Base-by-base conservation (phyloP, 257 asterid genomes). In the Ophiorrhiza pumila region DNA sequence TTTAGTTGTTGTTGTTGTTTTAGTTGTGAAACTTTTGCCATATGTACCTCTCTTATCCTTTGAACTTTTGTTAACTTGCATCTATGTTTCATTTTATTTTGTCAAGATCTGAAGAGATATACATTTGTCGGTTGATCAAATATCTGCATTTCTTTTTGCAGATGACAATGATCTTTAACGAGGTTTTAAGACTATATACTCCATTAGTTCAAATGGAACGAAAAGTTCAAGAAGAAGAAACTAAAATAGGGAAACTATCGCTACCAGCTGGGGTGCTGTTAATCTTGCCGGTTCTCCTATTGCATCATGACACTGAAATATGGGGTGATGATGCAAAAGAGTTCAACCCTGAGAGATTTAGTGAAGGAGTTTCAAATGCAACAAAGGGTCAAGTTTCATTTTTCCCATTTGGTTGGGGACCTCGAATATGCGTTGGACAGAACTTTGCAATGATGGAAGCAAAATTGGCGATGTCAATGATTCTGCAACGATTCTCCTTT, bases 311-410 rank as follows among this genome's bases (percentile, higher is more conserved):
- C n/a, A n/a, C n/a, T n/a, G n/a, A n/a, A n/a, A n/a, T n/a, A n/a
- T n/a, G n/a, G n/a, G 81, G 81, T 43, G 77, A 71, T 32, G 73
- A 77, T 27, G 74, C 74, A 1, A 77, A 77, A 2, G 81, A 77
- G 65, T 77, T 77, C 66, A 71, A 71, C 5, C 81, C 81, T 31
- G 81, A 77, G 59, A 53, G 77, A 55, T 71, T 71, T 43, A 34
- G n/a, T n/a, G n/a, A n/a, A n/a, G n/a, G n/a, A n/a, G n/a, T n/a
- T 29, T 49, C 74, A 13, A 77, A 71, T 68, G 81, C 77, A 71
- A 77, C 77, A 2, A 58, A 77, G 0, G 71, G 71, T 3, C 65
- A 71, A 0, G 4, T 57, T 22, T 23, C 46, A 0, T 77, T 53
- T 65, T 52, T 77, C 7, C 81, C 81, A 39, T 77, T 77, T 57